Evolutionary conservation across 176 grass and related monocot genomes (phyloP), one percentile per base, ranked within the genome.

Genomic region (Oryza nivara): DNA sequence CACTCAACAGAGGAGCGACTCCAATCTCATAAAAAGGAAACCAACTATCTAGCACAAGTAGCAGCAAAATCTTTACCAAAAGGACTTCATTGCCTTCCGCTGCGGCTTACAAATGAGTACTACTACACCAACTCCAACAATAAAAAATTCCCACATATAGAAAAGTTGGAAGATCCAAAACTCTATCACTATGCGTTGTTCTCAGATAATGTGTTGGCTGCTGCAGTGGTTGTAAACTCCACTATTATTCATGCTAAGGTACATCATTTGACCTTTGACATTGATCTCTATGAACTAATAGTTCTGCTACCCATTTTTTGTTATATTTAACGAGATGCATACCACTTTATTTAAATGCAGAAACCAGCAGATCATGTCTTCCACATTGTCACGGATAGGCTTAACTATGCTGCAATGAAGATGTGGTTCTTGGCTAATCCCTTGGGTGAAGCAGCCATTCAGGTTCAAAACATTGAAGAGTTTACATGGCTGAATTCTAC

Each of bases 391-490:
- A 98, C 96, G 0, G 89, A 96, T 84, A 92, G 80, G 76, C 88
- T 96, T 79, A 98, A 96, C 65, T 96, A 98, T 82, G 93, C 91
- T 75, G 91, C 96, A 65, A 96, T 98, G 91, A 95, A 84, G 81
- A 94, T 94, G 96, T 98, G 96, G 96, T 98, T 98, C 71, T 85
- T 96, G 70, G 88, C 91, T 90, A 95, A 94, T 77, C 91, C 88
- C 26, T 83, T 84, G 38, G 89, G 86, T n/a, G 84, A 92, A 86
- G 67, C 93, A 64, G 82, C 86, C 52, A 80, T 98, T 84, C 85
- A 98, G 85, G 82, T 98, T 83, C 91, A 91, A 90, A 94, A 84
- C 70, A 78, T 95, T 81, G 96, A 96, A 76, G 91, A 96, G 82
- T 94, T 98, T 28, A 89, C 90, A 80, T 98, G 96, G 96, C 73